Evolutionary conservation across 1,139 yeast genomes (phyloP), one percentile per base, ranked within the genome.

Genomic region (Hyphopichia wangnamkhiaoensis): DNA sequence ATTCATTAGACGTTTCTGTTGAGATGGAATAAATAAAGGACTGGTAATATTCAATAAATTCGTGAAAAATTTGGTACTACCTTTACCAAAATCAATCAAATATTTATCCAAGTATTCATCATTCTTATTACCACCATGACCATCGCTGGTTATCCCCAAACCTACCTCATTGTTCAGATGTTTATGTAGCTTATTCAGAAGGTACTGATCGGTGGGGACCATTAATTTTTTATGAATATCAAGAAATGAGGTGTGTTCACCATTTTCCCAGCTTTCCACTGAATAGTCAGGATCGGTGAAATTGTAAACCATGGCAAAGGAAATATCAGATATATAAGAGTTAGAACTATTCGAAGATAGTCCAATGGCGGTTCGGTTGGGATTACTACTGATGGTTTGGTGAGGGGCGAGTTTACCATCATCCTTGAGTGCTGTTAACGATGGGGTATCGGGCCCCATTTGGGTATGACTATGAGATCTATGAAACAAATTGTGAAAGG

Each of bases 291-390:
- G 67, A 38, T 68, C 66, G 0, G 76, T 68, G 45, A 71, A 71
- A 37, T 64, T 67, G 49, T 59, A 69, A 5, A 67, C 47, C 44
- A 56, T 52, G 2, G 75, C 77, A 37, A 61, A 57, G 30, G 50
- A 53, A 1, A 58, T 47, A 42, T 71, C 75, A 0, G 66, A 50
- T n/a, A 71, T 58, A 16, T 51, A 51, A 4, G 75, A 69, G 45
- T 71, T 71, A 15, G 75, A 69, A 43, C 63, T 71, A 43, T 63
- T 69, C 2, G 76, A 70, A 0, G 76, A 69, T 17, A 71, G 52
- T 4, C 61, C 53, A n/a, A 70, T 45, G 1, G 65, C 51, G 1
- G 61, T 52, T 41, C 69, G 47, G 14, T 50, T 42, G 6, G 53
- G 45, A 18, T 40, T 45, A 28, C 37, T 45, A 19, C 33, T 49